These are phyloP conservation scores for Pisolithus orientalis DNA, from an alignment of 768 basidiomycete species.

Conservation along the genomic window DNA sequence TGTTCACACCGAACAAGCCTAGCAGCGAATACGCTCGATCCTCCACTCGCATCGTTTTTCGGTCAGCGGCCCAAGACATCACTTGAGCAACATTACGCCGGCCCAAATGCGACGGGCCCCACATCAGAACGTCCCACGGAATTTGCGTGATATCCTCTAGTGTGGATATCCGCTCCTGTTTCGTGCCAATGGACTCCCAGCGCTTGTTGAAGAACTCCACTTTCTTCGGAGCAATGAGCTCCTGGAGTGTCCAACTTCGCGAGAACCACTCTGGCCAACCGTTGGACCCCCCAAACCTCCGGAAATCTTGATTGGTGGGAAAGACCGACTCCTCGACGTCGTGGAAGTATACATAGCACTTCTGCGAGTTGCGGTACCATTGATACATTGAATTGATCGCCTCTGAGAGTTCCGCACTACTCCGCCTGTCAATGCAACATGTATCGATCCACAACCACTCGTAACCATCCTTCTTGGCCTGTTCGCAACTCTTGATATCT, in stretches of 20 bases:
- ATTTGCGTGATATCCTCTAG: background rate
- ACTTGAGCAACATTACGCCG: too few relatives aligned
- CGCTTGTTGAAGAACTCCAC: too few relatives aligned
- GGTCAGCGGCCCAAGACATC: too few relatives aligned
- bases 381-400: too few relatives aligned
- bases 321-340: background rate
- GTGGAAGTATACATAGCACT: background rate
- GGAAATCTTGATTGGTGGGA: background rate
- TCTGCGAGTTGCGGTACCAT: background rate
- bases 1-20: too few relatives aligned
- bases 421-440: too few relatives aligned
- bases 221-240: background rate
- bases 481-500: background rate
- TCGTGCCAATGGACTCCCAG: background rate
- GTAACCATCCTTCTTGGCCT: too few relatives aligned
- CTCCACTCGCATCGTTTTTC: too few relatives aligned
- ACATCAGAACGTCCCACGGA: background rate
- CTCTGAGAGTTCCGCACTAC: too few relatives aligned
- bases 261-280: background rate
- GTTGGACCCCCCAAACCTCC: background rate
- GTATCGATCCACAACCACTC: too few relatives aligned
- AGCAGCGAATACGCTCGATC: too few relatives aligned
- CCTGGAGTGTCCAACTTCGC: background rate
- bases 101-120: background rate
- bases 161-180: background rate